Percentiles rank a stretch among this genome's conserved stretches.
phyloP scores from a whole-genome alignment of 164 flowering plant genomes.

The Chloranthus sessilifolius region DNA sequence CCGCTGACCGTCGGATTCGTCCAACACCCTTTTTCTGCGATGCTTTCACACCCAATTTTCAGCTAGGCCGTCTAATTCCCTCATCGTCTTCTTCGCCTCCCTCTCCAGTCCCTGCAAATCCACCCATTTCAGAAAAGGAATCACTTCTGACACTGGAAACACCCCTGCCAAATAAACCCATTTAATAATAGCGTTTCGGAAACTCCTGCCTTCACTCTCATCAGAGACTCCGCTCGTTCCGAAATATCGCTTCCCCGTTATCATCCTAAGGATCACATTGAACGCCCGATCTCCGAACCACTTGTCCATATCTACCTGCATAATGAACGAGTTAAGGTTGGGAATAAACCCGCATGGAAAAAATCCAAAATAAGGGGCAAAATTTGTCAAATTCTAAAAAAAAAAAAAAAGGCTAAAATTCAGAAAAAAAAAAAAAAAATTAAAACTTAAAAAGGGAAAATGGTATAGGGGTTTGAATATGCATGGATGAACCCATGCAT shows the following conservation, averaged over 20 bases:
- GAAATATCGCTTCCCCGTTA: background rate
- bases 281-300: no score
- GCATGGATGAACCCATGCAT: no score
- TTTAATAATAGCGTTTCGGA: no score
- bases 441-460: no score
- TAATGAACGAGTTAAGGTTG: background rate
- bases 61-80: no score
- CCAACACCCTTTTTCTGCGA: background rate
- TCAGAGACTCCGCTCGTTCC: background rate
- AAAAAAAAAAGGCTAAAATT: no score
- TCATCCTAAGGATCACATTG: background rate
- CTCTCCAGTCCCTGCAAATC: conserved; percentile 18
- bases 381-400: no score
- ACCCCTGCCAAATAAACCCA: conserved; percentile 10
- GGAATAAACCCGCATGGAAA: background rate
- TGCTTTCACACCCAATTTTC: conserved; percentile 20
- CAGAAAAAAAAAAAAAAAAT: no score
- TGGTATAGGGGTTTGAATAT: no score
- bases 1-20: conserved; percentile 8
- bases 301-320: background rate
- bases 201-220: background rate
- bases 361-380: background rate
- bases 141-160: conserved; percentile 14
- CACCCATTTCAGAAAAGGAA: conserved; percentile 23
- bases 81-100: conserved; percentile 16